phyloP scores from a whole-genome alignment of 257 asterid species.

The Solanum tacnaense region DNA sequence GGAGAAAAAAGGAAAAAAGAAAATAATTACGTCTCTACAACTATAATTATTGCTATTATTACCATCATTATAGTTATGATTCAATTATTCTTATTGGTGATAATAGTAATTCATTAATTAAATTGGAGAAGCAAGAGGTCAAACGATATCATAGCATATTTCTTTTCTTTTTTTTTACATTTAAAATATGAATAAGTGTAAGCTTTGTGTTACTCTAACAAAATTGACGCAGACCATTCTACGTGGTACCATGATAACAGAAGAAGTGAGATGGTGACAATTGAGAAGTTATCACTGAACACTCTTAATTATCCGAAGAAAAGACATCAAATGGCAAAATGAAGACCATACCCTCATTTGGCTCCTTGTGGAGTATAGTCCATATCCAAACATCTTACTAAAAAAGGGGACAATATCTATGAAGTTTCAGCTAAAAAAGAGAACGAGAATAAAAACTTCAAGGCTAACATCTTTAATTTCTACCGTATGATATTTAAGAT shows the following conservation, averaged over 20 bases:
- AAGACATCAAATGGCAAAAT: not conserved
- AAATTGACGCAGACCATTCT: not conserved
- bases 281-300: not conserved
- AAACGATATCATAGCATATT: not conserved
- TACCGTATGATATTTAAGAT: not conserved
- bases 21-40: not conserved
- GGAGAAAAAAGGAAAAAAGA: not conserved
- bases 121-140: not conserved
- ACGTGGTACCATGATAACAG: not conserved
- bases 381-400: not conserved
- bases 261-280: not conserved
- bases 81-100: not conserved
- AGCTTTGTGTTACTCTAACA: not conserved
- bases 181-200: not conserved
- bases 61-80: not conserved
- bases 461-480: not conserved
- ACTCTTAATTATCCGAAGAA: not conserved
- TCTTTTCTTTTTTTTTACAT: fast-evolving
- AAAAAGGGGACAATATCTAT: fast-evolving
- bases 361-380: not conserved
- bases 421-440: not conserved
- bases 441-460: not conserved
- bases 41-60: not conserved
- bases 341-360: not conserved
- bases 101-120: not conserved